Evolutionary conservation across 805 yeast species (phyloP).

Genomic region (Saturnispora gosingensis): DNA sequence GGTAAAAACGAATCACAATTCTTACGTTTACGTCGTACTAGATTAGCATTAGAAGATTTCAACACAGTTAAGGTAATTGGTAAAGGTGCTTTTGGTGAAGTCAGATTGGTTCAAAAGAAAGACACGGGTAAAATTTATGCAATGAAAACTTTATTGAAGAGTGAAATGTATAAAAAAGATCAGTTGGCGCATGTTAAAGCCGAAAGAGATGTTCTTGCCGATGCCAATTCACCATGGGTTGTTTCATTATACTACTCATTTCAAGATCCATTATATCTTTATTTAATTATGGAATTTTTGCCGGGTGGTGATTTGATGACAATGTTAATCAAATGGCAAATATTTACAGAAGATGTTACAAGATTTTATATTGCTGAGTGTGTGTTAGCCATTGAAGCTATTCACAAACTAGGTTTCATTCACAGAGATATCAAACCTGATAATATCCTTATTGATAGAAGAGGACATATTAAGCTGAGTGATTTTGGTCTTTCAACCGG

Average conservation of each 20-base stretch:
- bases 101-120: slow-evolving; percentile 81
- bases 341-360: slow-evolving; percentile 86
- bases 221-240: slow-evolving; percentile 83
- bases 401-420: slow-evolving; percentile 86
- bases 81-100: slow-evolving; percentile 98
- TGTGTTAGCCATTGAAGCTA: slow-evolving; percentile 89
- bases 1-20: slow-evolving; percentile 88
- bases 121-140: slow-evolving; percentile 91
- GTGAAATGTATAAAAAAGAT: slow-evolving; percentile 92
- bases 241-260: slow-evolving; percentile 75
- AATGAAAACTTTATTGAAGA: slow-evolving; percentile 83
- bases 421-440: slow-evolving; percentile 98
- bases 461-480: slow-evolving; percentile 56
- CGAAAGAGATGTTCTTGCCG: slow-evolving; percentile 90
- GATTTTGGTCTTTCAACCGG: slow-evolving; percentile 86
- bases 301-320: slow-evolving; percentile 92
- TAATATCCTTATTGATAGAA: slow-evolving; percentile 60
- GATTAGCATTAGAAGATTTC: slow-evolving; percentile 75
- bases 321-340: slow-evolving; percentile 90
- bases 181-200: slow-evolving; percentile 94
- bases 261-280: slow-evolving; percentile 67
- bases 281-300: slow-evolving; percentile 70
- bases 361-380: slow-evolving; percentile 94
- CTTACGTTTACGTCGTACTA: slow-evolving; percentile 74
- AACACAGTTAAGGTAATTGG: slow-evolving; percentile 84